Evolutionary conservation across 2,329 filamentous ascomycete species (phyloP).

Genomic region (Mycosphaerelloides madeirae): DNA sequence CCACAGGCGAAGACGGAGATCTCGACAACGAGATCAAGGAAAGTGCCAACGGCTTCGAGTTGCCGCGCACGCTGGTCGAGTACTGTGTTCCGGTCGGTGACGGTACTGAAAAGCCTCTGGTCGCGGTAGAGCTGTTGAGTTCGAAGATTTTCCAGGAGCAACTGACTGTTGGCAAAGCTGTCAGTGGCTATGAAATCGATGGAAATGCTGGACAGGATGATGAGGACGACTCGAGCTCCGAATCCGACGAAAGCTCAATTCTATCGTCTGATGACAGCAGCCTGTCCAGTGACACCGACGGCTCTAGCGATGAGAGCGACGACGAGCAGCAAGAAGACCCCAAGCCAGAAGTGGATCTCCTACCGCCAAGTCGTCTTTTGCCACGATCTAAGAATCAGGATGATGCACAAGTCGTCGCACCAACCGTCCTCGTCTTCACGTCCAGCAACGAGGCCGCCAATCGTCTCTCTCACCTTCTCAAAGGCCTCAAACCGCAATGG

Average conservation of each 20-base stretch:
- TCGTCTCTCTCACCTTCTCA: conserved; percentile 76
- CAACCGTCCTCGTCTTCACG: conserved; percentile 72
- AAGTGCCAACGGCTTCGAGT: conserved; percentile 43
- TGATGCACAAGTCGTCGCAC: conserved; percentile 10
- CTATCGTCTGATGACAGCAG: conserved; percentile 6
- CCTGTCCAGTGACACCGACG: conserved; percentile 4
- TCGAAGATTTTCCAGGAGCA: conserved; percentile 40
- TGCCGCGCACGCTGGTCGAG: conserved; percentile 52
- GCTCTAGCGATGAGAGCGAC: conserved; percentile 13
- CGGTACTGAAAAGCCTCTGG: conserved; percentile 63
- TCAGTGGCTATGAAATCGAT: background rate
- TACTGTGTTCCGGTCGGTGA: conserved; percentile 47
- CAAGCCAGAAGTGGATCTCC: background rate
- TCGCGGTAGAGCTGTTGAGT: conserved; percentile 71
- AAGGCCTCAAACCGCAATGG: conserved; percentile 28
- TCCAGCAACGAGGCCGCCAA: conserved; percentile 83
- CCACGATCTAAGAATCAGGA: background rate
- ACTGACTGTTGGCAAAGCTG: background rate
- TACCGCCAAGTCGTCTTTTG: background rate
- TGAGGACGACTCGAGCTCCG: conserved; percentile 14
- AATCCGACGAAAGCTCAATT: conserved; percentile 10
- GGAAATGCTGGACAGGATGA: background rate
- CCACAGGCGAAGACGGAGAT: conserved; percentile 15
- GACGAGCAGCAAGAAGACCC: background rate
- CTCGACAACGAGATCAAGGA: conserved; percentile 19